Conservation (phyloP, 31 red algal species). For the Endocladia muricata region DNA sequence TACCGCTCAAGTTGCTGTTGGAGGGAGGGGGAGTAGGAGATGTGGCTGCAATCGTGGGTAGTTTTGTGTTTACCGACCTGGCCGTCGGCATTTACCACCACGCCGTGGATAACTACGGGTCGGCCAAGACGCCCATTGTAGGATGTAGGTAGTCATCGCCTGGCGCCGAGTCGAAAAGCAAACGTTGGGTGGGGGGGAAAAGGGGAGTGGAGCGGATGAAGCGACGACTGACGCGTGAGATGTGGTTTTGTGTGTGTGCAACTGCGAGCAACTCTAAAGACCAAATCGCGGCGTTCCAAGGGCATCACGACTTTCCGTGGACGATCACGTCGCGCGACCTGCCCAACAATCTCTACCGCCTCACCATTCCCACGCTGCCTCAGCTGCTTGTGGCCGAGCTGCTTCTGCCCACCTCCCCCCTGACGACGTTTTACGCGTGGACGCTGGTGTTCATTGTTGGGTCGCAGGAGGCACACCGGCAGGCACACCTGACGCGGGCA, state of each 20-base stretch:
- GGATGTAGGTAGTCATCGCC: constrained; percentile 48
- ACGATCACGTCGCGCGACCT: constrained; percentile 77
- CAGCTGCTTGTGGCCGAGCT: constrained; percentile 25
- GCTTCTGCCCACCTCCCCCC: neutral
- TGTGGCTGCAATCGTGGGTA: constrained; percentile 9
- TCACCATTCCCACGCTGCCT: constrained; percentile 42
- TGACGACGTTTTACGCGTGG: constrained; percentile 8
- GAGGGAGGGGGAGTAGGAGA: neutral
- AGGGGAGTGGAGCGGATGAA: too few relatives aligned
- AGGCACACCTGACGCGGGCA: constrained; percentile 71
- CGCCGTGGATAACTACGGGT: constrained; percentile 91
- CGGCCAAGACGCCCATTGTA: constrained; percentile 72
- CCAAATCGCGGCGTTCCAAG: constrained; percentile 93
- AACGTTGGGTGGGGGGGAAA: too few relatives aligned
- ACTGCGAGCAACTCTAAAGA: too few relatives aligned
- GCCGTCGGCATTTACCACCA: constrained; percentile 87
- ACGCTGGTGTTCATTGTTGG: constrained; percentile 57
- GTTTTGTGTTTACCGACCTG: constrained; percentile 71
- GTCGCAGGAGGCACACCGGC: constrained; percentile 81
- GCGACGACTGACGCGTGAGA: too few relatives aligned
- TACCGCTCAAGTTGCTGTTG: constrained; percentile 2
- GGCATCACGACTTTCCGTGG: constrained; percentile 88
- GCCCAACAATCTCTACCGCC: constrained; percentile 80
- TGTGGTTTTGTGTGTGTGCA: too few relatives aligned
- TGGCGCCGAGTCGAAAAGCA: too few relatives aligned